Base-by-base conservation (phyloP, 179 eudicot species). In the Spergularia azorica region DNA sequence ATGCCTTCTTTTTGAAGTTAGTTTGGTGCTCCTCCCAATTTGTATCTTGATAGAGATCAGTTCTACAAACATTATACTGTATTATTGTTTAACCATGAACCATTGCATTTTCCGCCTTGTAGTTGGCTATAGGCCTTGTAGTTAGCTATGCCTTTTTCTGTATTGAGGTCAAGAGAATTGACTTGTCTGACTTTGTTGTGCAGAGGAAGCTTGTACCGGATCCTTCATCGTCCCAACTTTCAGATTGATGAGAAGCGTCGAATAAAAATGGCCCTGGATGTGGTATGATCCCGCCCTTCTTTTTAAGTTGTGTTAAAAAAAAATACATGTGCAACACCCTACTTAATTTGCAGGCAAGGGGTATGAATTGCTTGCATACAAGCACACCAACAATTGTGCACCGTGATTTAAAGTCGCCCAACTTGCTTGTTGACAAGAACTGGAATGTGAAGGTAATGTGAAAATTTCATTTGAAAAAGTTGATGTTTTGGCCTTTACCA, bases 251-350 rank as follows among this genome's bases (percentile, higher is more conserved):
- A 96, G 84, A 90, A 86, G 88, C 89, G 92, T 59, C 84, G 99
- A 85, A 87, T 96, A 70, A 94, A 85, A 87, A 96, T 96, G 99
- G 99, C 99, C 55, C 93, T 96, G 73, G 99, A 96, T 86, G 99
- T 96, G 98, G 99, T 96, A 85, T 76, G 85, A 43, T 62, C 46
- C 39, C 61, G 38, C 13, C 66, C 60, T 77, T 71, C 14, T 78
- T 46, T 43, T 71, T 52, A 21, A 41, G 9, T 51, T 67, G 10
- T 67, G 17, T 55, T 26, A n/a, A 10, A 5, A 18, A 15, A 41
- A 60, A 20, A 15, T 64, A 46, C 64, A 68, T 57, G 56, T 74
- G 9, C 21, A 68, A 71, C 62, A 74, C 67, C 32, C 71, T 70
- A 15, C 69, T 12, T 74, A 67, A 17, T 72, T 67, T 89, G 87